Evolutionary conservation across 257 asterid species (phyloP), one percentile per base, ranked within the genome.

Genomic region (Gynochthodes officinalis): DNA sequence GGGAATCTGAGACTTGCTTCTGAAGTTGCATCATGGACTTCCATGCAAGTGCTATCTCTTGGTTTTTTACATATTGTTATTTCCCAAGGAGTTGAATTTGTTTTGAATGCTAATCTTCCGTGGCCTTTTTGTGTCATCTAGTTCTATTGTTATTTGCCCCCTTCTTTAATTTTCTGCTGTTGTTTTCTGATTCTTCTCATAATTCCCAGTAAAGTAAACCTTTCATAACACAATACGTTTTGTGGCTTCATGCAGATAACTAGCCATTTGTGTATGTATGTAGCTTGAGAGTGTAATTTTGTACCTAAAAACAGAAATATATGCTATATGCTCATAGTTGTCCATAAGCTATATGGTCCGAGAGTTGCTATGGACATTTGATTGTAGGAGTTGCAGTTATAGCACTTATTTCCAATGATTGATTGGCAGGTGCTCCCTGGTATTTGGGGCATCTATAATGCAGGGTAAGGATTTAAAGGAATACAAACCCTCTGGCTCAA

Each of bases 381-480:
- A 67, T 75, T 70, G 72, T 68, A 71, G 72, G 74, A 76, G 84
- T 71, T 74, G 76, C 67, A 68, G 84, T 85, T 89, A 84, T 86
- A 86, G 86, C 87, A 76, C 93, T 91, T 88, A 88, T 87, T 81
- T 76, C 85, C 77, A 79, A 82, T 82, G 85, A 91, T 88, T 91
- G 96, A 91, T 91, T 89, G 88, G 85, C 95, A 91, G 95, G 91
- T 89, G 92, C 91, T 87, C 93, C 94, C 88, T 87, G 78, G 78
- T 86, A 85, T 87, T 78, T 84, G 93, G 96, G 96, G 95, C 96
- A 88, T 89, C 85, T 85, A 89, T 89, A 83, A 77, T 88, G 96
- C 96, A 92, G 98, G 96, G 81, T 83, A 87, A 75, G 79, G 93
- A 90, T 87, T 88, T 92, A 50, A 87, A 62, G 33, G 92, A 87